Evolutionary conservation across 2,329 filamentous ascomycete genomes (phyloP).

Genomic region (Exophiala spinifera): DNA sequence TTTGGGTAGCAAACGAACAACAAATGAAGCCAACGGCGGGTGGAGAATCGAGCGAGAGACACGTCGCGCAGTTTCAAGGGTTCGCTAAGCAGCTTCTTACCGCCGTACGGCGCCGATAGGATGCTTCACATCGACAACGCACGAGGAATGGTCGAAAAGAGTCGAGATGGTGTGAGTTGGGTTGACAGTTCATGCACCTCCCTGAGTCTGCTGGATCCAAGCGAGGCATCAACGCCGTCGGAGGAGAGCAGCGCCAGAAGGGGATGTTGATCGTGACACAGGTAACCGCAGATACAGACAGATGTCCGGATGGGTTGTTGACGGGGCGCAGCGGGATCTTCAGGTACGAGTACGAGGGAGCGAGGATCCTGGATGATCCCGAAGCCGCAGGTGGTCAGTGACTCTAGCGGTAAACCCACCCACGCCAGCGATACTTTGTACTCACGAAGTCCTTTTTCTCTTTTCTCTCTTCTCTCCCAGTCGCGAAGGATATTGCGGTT

Average conservation of each 20-base stretch:
- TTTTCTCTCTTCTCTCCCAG: no score
- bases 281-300: background rate
- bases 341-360: background rate
- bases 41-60: conserved; percentile 8
- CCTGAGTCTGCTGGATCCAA: background rate
- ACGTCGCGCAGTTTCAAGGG: conserved; percentile 23
- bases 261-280: background rate
- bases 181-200: background rate
- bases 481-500: no score
- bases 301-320: background rate
- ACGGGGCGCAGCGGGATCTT: background rate
- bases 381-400: no score
- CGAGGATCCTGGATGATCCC: background rate
- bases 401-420: no score
- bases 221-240: background rate
- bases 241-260: background rate
- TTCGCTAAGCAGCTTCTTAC: conserved; percentile 11
- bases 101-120: conserved; percentile 7
- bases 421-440: background rate
- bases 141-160: background rate
- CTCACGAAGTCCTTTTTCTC: background rate
- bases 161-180: background rate
- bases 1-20: conserved; percentile 23
- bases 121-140: conserved; percentile 9
- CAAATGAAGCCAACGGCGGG: conserved; percentile 11